phyloP scores from a whole-genome alignment of 352 stramenopile genomes.

The Globisporangium uncinulatum region DNA sequence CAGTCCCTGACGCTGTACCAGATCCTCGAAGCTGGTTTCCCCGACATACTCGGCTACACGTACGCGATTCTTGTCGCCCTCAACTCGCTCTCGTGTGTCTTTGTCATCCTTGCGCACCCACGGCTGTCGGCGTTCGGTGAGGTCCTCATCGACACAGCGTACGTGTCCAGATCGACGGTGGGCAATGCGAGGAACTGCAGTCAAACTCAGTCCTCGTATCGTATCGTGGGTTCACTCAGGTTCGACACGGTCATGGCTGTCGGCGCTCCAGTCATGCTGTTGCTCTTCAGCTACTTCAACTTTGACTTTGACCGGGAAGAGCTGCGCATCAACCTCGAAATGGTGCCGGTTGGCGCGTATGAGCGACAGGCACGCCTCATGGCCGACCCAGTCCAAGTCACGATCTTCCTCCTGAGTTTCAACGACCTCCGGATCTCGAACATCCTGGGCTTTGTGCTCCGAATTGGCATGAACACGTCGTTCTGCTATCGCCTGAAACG shows the following conservation, averaged over 20 bases:
- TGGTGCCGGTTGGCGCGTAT: conserved; percentile 16
- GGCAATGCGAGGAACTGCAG: too few relatives aligned
- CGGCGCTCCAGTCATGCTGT: conserved; percentile 17
- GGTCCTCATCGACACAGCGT: conserved; percentile 23
- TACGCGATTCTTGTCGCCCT: conserved; percentile 14
- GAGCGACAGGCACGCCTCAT: conserved; percentile 21
- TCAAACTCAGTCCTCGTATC: too few relatives aligned
- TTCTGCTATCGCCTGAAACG: conserved; percentile 30
- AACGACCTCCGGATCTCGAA: conserved; percentile 27
- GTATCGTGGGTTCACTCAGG: too few relatives aligned
- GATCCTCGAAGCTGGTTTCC: conserved; percentile 19
- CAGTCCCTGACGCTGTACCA: conserved; percentile 16
- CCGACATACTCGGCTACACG: conserved; percentile 6
- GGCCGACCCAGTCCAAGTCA: conserved; percentile 22
- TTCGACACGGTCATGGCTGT: conserved; percentile 29
- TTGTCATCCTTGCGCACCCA: conserved; percentile 3
- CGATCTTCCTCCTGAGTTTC: conserved; percentile 21
- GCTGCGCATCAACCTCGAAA: conserved; percentile 14
- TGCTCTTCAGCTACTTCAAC: conserved; percentile 18
- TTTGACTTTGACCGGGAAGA: conserved; percentile 28
- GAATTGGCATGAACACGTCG: conserved; percentile 26
- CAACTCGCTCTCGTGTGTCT: conserved; percentile 17
- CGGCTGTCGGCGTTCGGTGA: conserved; percentile 17
- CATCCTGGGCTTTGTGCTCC: conserved; percentile 18
- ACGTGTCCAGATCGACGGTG: too few relatives aligned